Percentiles rank a stretch among this genome's conserved stretches.
Conservation (phyloP, 805 yeast species). For the Ogataea philodendri region DNA sequence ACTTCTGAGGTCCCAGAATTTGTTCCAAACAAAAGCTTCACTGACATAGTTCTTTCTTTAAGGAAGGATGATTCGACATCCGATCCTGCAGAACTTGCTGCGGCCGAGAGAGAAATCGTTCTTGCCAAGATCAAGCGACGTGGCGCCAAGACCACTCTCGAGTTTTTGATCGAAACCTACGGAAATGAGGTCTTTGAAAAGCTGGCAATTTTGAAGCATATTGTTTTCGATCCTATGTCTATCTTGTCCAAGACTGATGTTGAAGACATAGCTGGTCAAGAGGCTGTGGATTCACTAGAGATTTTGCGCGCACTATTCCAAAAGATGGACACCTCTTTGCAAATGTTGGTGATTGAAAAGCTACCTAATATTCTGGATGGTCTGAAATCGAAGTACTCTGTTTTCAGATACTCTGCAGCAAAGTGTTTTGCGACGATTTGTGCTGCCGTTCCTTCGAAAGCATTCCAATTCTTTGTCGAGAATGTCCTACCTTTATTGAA, state of each 20-base stretch:
- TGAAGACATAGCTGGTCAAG: slow-evolving; percentile 63
- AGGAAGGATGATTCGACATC: slow-evolving; percentile 71
- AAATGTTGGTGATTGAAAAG: slow-evolving; percentile 48
- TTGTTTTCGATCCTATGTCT: slow-evolving; percentile 64
- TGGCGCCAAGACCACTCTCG: slow-evolving; percentile 77
- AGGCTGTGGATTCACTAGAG: slow-evolving; percentile 82
- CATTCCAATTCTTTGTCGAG: slow-evolving; percentile 78
- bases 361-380: slow-evolving; percentile 52
- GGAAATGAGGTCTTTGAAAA: slow-evolving; percentile 52
- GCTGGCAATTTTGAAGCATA: slow-evolving; percentile 63
- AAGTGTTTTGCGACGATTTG: slow-evolving; percentile 83
- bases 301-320: slow-evolving; percentile 73
- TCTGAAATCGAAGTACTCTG: slow-evolving; percentile 70
- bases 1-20: slow-evolving; percentile 96
- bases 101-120: slow-evolving; percentile 58
- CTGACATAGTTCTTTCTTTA: slow-evolving; percentile 64
- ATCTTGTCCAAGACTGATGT: slow-evolving; percentile 25
- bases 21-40: slow-evolving; percentile 54
- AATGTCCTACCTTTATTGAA: slow-evolving; percentile 74
- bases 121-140: slow-evolving; percentile 78
- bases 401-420: slow-evolving; percentile 86
- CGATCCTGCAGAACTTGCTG: slow-evolving; percentile 59
- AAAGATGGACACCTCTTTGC: slow-evolving; percentile 48
- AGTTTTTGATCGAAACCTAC: slow-evolving; percentile 52
- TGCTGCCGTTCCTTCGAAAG: slow-evolving; percentile 60